phyloP scores from a whole-genome alignment of 2,329 filamentous ascomycete genomes.

The Cordyceps cicadae region DNA sequence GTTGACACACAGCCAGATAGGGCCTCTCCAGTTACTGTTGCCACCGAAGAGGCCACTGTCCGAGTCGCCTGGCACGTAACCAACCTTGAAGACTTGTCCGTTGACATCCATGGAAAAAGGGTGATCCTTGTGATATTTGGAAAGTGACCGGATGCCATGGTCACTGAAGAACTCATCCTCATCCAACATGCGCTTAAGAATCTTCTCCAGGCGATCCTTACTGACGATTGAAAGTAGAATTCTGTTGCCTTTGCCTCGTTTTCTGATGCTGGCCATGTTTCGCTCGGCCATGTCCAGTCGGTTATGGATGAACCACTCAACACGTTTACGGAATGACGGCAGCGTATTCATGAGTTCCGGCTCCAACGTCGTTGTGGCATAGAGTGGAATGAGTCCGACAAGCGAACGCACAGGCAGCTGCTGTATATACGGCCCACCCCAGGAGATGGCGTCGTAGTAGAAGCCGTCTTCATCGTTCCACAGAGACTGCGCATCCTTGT shows the following conservation, averaged over 20 bases:
- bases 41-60: constrained; percentile 92
- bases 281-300: constrained; percentile 78
- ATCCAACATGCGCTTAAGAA: constrained; percentile 84
- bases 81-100: constrained; percentile 77
- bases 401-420: constrained; percentile 87
- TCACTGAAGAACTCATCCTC: constrained; percentile 88
- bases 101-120: constrained; percentile 96
- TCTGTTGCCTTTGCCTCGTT: constrained; percentile 81
- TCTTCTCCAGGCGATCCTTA: constrained; percentile 83
- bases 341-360: constrained; percentile 89
- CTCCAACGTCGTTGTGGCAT: constrained; percentile 84
- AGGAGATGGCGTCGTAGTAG: constrained; percentile 97
- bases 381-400: constrained; percentile 88
- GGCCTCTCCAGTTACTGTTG: constrained; percentile 96
- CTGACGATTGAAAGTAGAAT: constrained; percentile 85
- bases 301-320: constrained; percentile 92
- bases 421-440: constrained; percentile 87
- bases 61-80: constrained; percentile 90
- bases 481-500: constrained; percentile 67
- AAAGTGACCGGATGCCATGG: constrained; percentile 84
- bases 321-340: constrained; percentile 82
- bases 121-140: constrained; percentile 81
- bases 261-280: constrained; percentile 89
- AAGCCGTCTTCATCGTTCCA: constrained; percentile 98
- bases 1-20: constrained; percentile 94